These are phyloP conservation scores for Arthromyces matolae DNA, from an alignment of 768 basidiomycete species.

Conservation along the genomic window DNA sequence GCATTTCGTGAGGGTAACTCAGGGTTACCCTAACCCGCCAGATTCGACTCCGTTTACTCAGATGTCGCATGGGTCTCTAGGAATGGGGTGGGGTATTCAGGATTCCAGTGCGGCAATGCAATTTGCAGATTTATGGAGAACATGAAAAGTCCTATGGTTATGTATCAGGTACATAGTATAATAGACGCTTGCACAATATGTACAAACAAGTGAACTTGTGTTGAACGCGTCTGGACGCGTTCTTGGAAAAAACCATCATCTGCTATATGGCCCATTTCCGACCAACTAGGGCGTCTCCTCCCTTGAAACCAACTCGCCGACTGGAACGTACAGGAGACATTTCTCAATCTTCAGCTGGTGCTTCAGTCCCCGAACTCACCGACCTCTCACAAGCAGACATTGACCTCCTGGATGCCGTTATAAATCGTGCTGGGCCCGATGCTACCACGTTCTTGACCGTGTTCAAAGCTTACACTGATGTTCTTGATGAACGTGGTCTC, in stretches of 20 bases:
- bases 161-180: no score
- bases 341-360: conserved; percentile 34
- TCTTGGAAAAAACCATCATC: neutral
- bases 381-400: conserved; percentile 54
- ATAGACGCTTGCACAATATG: no score
- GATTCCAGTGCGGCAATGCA: neutral
- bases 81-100: conserved; percentile 7
- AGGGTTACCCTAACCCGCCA: conserved; percentile 7
- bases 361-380: conserved; percentile 48
- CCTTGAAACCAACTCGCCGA: conserved; percentile 29
- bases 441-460: conserved; percentile 77
- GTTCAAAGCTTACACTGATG: conserved; percentile 84
- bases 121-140: conserved; percentile 15
- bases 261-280: conserved; percentile 43
- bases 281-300: conserved; percentile 47
- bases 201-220: conserved; percentile 12
- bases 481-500: conserved; percentile 69
- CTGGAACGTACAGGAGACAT: conserved; percentile 27
- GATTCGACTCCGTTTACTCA: conserved; percentile 7
- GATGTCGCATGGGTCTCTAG: conserved; percentile 1
- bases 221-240: conserved; percentile 5
- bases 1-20: conserved; percentile 39
- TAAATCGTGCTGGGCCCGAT: conserved; percentile 58
- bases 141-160: neutral
- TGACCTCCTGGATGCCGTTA: conserved; percentile 70